Base-by-base conservation (phyloP, 164 flowering plant genomes). In the Tetrastigma voinierianum region DNA sequence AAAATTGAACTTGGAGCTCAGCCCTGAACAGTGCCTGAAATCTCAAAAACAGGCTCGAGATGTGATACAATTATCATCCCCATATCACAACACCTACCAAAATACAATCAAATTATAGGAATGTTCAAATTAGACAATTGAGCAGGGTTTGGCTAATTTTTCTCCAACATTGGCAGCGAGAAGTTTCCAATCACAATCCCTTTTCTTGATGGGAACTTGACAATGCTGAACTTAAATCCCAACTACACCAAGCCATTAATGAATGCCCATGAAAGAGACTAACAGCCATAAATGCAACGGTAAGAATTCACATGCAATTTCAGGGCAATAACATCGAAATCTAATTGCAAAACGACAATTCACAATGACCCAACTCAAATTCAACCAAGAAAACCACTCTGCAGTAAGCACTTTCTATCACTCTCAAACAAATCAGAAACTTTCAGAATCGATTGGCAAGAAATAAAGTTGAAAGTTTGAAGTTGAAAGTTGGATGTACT, bases 371-470 rank as follows among this genome's bases (percentile, higher is more conserved):
- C 53, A 48, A 58, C 40, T 45, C 40, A 32, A 32, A 32, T 32
- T 32, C 40, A 63, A 2, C 15, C 9, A 54, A n/a, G n/a, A 13
- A 49, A 11, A 25, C 44, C 40, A 57, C 6, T 13, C 16, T 18
- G 46, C 20, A 44, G 23, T 51, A 21, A 9, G 45, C 21, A 44
- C 54, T 9, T n/a, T 64, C n/a, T 17, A 55, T 69, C 69, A 65
- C 56, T 69, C 17, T 17, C 67, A 61, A 69, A 70, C 78, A 72
- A 66, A 75, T 49, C 32, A 71, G 18, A 59, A 59, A 44, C 24
- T 70, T 67, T 64, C 66, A 65, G 25, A 54, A 15, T 12, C 13
- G 51, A 66, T 53, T 58, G 59, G 60, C 51, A 59, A 55, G 15
- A 10, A 55, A 61, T 1, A 57, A 67, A 64, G 5, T 57, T 61